phyloP scores from a whole-genome alignment of 306 rosid genomes.

The Arachis stenosperma region DNA sequence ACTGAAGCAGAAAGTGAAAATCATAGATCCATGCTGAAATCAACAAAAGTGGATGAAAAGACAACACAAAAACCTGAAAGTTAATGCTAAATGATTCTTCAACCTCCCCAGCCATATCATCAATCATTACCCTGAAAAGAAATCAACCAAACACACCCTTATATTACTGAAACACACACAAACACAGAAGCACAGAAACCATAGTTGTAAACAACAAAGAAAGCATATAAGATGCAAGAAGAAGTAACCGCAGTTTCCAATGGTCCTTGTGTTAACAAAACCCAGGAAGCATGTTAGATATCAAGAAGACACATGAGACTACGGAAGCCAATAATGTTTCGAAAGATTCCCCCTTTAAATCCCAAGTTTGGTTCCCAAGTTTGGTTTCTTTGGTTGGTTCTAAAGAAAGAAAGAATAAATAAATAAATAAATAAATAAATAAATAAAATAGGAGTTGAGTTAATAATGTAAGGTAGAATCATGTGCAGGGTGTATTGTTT shows the following conservation, averaged over 20 bases:
- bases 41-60: conserved; percentile 4
- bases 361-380: conserved; percentile 34
- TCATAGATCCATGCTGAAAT: conserved; percentile 39
- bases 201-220: background rate
- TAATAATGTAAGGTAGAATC: conserved; percentile 34
- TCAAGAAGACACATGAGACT: conserved; percentile 14
- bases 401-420: no score
- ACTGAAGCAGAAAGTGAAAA: background rate
- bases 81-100: conserved; percentile 58
- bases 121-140: conserved; percentile 9
- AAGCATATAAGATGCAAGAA: background rate
- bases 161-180: background rate
- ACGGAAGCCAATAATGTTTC: conserved; percentile 20
- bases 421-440: no score
- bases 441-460: background rate
- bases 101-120: conserved; percentile 69
- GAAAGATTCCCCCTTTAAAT: conserved; percentile 33
- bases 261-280: no score
- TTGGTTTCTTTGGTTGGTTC: background rate
- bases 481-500: conserved; percentile 43
- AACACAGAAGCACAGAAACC: background rate
- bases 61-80: conserved; percentile 53
- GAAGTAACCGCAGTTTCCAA: conserved; percentile 8
- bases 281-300: conserved; percentile 6
- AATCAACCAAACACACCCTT: conserved; percentile 19